phyloP scores from a whole-genome alignment of 441 rosid species.

The Hura crepitans region DNA sequence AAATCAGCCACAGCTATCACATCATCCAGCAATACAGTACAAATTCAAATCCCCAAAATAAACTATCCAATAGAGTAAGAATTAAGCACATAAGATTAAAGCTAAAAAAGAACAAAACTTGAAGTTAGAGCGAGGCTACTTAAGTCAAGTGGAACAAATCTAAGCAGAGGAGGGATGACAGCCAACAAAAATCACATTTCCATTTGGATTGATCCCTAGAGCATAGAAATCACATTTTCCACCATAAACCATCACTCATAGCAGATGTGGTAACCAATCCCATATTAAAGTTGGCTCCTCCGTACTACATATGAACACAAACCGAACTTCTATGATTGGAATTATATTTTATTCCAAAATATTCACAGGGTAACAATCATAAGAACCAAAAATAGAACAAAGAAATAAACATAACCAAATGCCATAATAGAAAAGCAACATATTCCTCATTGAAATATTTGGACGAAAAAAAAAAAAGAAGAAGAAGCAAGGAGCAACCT shows the following conservation, averaged over 20 bases:
- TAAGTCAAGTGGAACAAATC: neutral
- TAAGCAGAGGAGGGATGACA: too few species aligned
- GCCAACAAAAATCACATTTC: too few species aligned
- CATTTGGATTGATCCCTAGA: neutral
- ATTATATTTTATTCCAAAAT: neutral
- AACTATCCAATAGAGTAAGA: neutral
- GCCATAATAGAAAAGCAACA: neutral
- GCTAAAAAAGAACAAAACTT: neutral
- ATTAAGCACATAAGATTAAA: neutral
- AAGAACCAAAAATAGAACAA: neutral
- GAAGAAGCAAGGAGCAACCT: conserved; percentile 24
- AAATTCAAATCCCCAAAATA: neutral
- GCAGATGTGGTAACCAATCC: neutral
- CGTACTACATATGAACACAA: neutral
- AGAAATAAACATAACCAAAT: neutral
- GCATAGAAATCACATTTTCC: neutral
- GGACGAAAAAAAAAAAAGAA: too few species aligned
- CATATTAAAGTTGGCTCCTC: neutral
- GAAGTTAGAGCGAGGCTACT: neutral
- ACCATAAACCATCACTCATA: neutral
- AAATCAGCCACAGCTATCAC: neutral
- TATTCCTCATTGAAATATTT: too few species aligned
- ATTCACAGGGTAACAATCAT: too few species aligned
- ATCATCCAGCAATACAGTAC: neutral
- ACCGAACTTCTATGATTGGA: neutral